These are phyloP conservation scores for Takashimella koratensis DNA, from an alignment of 1,284 basidiomycete genomes.

Conservation along the genomic window DNA sequence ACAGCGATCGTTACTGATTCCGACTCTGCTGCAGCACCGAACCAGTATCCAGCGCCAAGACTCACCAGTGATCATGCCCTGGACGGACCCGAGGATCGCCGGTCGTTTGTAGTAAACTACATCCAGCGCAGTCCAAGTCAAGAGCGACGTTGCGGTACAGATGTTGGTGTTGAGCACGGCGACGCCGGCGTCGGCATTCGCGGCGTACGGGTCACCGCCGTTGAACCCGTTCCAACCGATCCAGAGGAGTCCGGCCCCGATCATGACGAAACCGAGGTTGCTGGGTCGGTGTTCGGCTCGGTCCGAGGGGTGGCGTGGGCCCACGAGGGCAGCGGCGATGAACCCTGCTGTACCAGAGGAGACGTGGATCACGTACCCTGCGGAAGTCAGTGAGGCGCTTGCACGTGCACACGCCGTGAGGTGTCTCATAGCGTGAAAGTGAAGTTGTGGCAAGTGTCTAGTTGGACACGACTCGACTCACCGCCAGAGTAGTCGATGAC, in stretches of 20 bases:
- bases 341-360: conserved; percentile 18
- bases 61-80: conserved; percentile 12
- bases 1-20: too few species aligned
- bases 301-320: conserved; percentile 15
- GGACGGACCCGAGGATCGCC: conserved; percentile 18
- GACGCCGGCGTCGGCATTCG: conserved; percentile 15
- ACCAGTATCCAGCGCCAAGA: too few species aligned
- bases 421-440: not conserved
- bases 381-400: not conserved
- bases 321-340: conserved; percentile 13
- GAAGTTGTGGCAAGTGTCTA: not conserved
- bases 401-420: not conserved
- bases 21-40: too few species aligned
- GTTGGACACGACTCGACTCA: not conserved
- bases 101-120: conserved; percentile 17
- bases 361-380: conserved; percentile 18
- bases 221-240: conserved; percentile 17
- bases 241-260: conserved; percentile 19
- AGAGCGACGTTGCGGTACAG: conserved; percentile 13
- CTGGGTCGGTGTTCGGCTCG: conserved; percentile 15
- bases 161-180: conserved; percentile 26
- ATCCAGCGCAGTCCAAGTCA: conserved; percentile 15
- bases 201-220: conserved; percentile 14
- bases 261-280: conserved; percentile 17
- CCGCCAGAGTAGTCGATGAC: conserved; percentile 23